Conservation (phyloP, 208 protist species). For the Wallacemonas sp. region DNA sequence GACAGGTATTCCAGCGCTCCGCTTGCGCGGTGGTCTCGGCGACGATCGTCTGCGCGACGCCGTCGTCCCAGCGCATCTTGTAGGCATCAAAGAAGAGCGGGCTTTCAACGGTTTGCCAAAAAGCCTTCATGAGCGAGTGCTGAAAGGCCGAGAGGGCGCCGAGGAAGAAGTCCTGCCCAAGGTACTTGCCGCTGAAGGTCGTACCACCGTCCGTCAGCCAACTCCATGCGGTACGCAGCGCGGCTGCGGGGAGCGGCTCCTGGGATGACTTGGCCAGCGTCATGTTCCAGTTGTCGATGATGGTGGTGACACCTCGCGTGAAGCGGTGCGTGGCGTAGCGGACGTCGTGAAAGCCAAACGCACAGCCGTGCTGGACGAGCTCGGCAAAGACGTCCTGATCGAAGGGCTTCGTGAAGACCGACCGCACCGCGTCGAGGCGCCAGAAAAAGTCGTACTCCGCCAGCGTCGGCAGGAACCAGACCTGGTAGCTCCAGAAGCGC, state of each 20-base stretch:
- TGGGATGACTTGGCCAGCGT: neutral
- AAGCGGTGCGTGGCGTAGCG: conserved; percentile 23
- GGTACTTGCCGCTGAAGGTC: conserved; percentile 28
- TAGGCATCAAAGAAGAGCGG: conserved; percentile 18
- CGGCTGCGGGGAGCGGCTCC: neutral
- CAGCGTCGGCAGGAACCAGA: conserved; percentile 44
- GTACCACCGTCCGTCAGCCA: conserved; percentile 23
- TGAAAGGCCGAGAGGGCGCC: conserved; percentile 30
- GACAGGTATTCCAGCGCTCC: conserved; percentile 19
- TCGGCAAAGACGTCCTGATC: conserved; percentile 33
- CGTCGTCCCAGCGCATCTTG: conserved; percentile 29
- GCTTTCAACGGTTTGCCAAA: conserved; percentile 32
- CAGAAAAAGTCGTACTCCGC: conserved; percentile 55
- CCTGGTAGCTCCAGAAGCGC: conserved; percentile 41
- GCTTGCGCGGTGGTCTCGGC: conserved; percentile 18
- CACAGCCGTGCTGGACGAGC: conserved; percentile 28
- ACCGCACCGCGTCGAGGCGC: conserved; percentile 45
- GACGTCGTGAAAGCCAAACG: conserved; percentile 28
- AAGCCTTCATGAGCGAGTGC: conserved; percentile 23
- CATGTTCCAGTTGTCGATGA: conserved; percentile 19
- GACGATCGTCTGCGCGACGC: conserved; percentile 25
- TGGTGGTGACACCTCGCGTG: conserved; percentile 13
- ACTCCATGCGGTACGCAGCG: conserved; percentile 7
- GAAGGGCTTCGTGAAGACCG: conserved; percentile 28
- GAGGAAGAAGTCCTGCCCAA: conserved; percentile 30